Evolutionary conservation across 108 stramenopile species (phyloP).

Genomic region (Cafeteria roenbergensis): DNA sequence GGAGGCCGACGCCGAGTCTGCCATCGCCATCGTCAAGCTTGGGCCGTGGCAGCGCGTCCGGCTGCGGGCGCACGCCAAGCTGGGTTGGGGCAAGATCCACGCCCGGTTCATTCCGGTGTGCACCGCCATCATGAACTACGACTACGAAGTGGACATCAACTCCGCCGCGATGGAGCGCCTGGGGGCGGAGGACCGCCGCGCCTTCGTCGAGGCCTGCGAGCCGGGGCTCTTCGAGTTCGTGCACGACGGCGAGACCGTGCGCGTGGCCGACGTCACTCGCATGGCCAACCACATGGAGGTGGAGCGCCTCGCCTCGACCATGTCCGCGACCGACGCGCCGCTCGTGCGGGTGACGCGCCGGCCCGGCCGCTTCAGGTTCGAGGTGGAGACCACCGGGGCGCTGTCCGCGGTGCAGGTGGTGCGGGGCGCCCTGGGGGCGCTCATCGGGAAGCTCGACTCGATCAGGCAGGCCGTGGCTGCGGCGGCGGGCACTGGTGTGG

Average conservation of each 20-base stretch:
- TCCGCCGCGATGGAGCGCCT: constrained; percentile 1
- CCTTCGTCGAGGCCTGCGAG: constrained; percentile 64
- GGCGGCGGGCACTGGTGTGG: too few relatives aligned
- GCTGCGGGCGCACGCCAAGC: constrained; percentile 72
- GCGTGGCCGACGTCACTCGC: constrained; percentile 33
- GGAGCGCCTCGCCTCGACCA: background rate
- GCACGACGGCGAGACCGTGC: constrained; percentile 52
- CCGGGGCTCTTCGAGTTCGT: constrained; percentile 65
- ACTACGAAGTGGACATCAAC: constrained; percentile 57
- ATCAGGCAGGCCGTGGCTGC: background rate
- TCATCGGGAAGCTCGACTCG: constrained; percentile 13
- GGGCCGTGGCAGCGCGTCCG: constrained; percentile 78
- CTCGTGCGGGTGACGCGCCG: constrained; percentile 10
- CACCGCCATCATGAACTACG: constrained; percentile 75
- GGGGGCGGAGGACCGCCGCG: constrained; percentile 67
- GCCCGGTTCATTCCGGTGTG: constrained; percentile 93
- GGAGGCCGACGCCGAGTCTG: constrained; percentile 64
- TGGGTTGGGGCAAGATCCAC: constrained; percentile 89
- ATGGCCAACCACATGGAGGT: too few relatives aligned
- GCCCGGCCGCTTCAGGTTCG: constrained; percentile 14
- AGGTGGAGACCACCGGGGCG: constrained; percentile 27
- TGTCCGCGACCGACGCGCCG: constrained; percentile 5
- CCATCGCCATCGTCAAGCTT: constrained; percentile 76
- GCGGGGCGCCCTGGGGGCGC: constrained; percentile 8
- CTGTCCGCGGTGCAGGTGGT: constrained; percentile 23